These are phyloP conservation scores for Kodamaea sp. DNA, from an alignment of 1,139 yeast genomes.

Conservation along the genomic window DNA sequence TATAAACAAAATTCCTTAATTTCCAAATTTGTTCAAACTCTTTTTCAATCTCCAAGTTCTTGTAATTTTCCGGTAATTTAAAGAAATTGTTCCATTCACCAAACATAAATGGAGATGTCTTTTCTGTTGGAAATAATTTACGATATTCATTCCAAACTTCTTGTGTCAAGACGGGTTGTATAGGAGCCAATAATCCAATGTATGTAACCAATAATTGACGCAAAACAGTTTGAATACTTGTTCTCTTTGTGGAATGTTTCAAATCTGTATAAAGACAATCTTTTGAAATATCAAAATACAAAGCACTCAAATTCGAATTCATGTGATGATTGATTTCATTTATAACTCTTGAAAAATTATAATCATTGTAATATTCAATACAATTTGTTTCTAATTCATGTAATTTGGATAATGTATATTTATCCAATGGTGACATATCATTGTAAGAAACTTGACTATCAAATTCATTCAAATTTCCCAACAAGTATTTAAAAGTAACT, in stretches of 20 bases:
- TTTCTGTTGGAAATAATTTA: slow-evolving; percentile 19
- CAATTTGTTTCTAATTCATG: slow-evolving; percentile 43
- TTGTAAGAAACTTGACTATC: slow-evolving; percentile 25
- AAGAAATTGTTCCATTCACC: slow-evolving; percentile 35
- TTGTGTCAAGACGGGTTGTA: slow-evolving; percentile 78
- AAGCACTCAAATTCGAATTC: slow-evolving; percentile 72
- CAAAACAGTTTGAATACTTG: slow-evolving; percentile 70
- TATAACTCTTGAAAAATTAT: slow-evolving; percentile 64
- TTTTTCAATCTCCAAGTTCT: slow-evolving; percentile 28
- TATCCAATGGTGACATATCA: slow-evolving; percentile 56
- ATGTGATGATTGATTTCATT: slow-evolving; percentile 67
- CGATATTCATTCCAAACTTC: slow-evolving; percentile 75
- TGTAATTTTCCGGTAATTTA: slow-evolving; percentile 25
- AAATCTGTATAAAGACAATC: slow-evolving; percentile 79
- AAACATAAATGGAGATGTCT: slow-evolving; percentile 50
- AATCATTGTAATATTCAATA: slow-evolving; percentile 46
- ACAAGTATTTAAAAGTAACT: slow-evolving; percentile 71
- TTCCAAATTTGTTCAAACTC: slow-evolving; percentile 43
- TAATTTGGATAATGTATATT: slow-evolving; percentile 56
- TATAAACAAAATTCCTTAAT: slow-evolving; percentile 49
- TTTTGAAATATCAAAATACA: slow-evolving; percentile 82
- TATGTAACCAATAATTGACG: slow-evolving; percentile 58
- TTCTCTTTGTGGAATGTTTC: slow-evolving; percentile 46
- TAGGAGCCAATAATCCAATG: slow-evolving; percentile 68
- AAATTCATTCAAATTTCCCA: slow-evolving; percentile 65